phyloP scores from a whole-genome alignment of 2,329 filamentous ascomycete species.

The Aspergillus floridensis region DNA sequence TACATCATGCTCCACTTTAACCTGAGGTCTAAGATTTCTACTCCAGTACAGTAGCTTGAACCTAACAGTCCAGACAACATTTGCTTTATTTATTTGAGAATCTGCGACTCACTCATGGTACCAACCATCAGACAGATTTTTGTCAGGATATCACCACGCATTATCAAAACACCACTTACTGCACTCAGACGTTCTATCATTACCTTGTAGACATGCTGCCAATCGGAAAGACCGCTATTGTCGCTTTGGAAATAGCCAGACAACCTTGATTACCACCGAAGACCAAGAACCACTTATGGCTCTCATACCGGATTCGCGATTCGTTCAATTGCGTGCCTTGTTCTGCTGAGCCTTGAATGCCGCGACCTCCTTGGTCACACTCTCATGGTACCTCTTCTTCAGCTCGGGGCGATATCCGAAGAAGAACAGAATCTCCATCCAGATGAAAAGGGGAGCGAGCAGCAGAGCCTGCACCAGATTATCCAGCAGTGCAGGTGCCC shows the following conservation, averaged over 20 bases:
- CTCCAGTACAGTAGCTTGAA: background rate
- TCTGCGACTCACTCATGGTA: background rate
- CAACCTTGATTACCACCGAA: background rate
- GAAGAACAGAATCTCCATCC: slow-evolving; percentile 88
- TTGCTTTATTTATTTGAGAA: background rate
- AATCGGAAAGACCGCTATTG: background rate
- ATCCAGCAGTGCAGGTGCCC: slow-evolving; percentile 84
- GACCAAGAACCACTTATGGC: background rate
- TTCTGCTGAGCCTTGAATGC: slow-evolving; percentile 65
- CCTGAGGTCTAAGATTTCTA: background rate
- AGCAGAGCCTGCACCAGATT: slow-evolving; percentile 90
- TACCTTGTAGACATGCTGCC: background rate
- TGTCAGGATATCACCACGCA: background rate
- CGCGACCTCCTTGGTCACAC: slow-evolving; percentile 70
- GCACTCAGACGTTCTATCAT: background rate
- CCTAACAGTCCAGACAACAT: background rate
- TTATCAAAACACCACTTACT: background rate
- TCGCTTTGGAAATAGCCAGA: background rate
- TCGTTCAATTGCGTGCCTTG: slow-evolving; percentile 21
- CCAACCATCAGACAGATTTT: background rate
- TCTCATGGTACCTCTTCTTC: slow-evolving; percentile 73
- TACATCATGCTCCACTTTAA: slow-evolving; percentile 4
- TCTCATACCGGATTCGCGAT: background rate
- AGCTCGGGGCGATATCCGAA: slow-evolving; percentile 88
- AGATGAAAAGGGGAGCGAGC: slow-evolving; percentile 92